These are phyloP conservation scores for Tylopilus sp. DNA, from an alignment of 768 basidiomycete genomes.

Conservation along the genomic window DNA sequence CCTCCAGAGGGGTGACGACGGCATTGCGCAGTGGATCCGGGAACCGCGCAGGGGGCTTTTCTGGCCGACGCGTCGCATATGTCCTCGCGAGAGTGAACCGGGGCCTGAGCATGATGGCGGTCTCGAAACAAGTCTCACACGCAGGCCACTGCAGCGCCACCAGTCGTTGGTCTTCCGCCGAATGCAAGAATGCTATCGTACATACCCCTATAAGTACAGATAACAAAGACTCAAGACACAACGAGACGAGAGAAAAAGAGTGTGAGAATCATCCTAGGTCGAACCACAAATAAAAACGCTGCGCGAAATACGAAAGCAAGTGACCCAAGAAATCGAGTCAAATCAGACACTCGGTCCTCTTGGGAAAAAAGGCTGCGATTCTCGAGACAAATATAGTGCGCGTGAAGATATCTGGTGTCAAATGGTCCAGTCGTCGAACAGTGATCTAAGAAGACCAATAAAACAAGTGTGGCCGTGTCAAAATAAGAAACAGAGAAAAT, in stretches of 20 bases:
- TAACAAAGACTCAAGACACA: slow-evolving; percentile 20
- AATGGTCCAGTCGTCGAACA: slow-evolving; percentile 13
- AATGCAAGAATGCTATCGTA: slow-evolving; percentile 21
- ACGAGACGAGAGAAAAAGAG: not conserved
- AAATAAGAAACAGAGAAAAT: not conserved
- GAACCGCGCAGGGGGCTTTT: slow-evolving; percentile 48
- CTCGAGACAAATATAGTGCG: not conserved
- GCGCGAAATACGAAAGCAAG: slow-evolving; percentile 23
- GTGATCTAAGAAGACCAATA: slow-evolving; percentile 8
- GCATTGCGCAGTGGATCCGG: slow-evolving; percentile 56
- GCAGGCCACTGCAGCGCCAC: too few relatives aligned
- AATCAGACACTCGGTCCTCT: slow-evolving; percentile 30
- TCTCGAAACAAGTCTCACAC: not conserved
- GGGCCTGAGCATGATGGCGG: slow-evolving; percentile 19
- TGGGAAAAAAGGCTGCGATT: slow-evolving; percentile 7
- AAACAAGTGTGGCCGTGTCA: not conserved
- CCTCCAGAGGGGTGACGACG: slow-evolving; percentile 45
- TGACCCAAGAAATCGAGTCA: slow-evolving; percentile 24
- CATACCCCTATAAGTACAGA: slow-evolving; percentile 30
- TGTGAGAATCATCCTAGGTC: slow-evolving; percentile 5
- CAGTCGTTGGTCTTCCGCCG: not conserved
- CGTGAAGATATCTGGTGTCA: slow-evolving; percentile 5
- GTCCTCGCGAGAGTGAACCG: slow-evolving; percentile 25
- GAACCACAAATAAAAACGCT: slow-evolving; percentile 5
- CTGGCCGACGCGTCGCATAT: slow-evolving; percentile 41